Evolutionary conservation across 306 rosid species (phyloP).

Genomic region (Purshia tridentata): DNA sequence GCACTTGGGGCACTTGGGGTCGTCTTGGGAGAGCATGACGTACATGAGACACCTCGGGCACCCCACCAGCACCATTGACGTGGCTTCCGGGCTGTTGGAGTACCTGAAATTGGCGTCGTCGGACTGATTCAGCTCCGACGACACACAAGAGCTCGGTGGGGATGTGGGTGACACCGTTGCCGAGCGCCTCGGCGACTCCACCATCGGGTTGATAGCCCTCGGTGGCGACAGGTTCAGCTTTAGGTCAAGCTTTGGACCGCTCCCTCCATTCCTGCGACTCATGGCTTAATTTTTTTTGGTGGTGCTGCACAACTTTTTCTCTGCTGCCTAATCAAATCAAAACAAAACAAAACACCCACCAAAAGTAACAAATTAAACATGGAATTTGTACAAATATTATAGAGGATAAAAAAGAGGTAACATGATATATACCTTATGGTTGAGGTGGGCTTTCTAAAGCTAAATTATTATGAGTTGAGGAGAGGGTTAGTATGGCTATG

Average conservation of each 20-base stretch:
- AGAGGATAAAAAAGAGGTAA: background rate
- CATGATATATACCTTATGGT: constrained; percentile 1
- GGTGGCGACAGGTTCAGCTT: constrained; percentile 91
- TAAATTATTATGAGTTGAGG: background rate
- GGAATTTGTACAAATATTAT: background rate
- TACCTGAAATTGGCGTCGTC: constrained; percentile 29
- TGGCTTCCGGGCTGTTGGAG: constrained; percentile 67
- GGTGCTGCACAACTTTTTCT: no score
- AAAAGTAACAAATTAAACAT: background rate
- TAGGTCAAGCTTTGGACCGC: constrained; percentile 70
- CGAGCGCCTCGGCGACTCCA: constrained; percentile 59
- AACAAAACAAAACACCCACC: background rate
- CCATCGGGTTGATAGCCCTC: constrained; percentile 37
- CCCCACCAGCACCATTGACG: constrained; percentile 79
- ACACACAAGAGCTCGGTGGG: constrained; percentile 79
- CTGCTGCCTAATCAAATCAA: background rate
- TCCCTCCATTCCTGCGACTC: constrained; percentile 62
- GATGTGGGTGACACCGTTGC: constrained; percentile 64
- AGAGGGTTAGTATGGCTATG: background rate
- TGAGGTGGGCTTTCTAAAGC: background rate
- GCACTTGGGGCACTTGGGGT: constrained; percentile 91
- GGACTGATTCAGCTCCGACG: constrained; percentile 66
- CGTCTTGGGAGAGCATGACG: constrained; percentile 75
- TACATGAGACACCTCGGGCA: constrained; percentile 93
- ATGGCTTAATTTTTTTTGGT: constrained; percentile 20